Percentiles rank a stretch among this genome's conserved stretches.
phyloP scores from a whole-genome alignment of 2,329 filamentous ascomycete species.

The Fusarium haematococcum region DNA sequence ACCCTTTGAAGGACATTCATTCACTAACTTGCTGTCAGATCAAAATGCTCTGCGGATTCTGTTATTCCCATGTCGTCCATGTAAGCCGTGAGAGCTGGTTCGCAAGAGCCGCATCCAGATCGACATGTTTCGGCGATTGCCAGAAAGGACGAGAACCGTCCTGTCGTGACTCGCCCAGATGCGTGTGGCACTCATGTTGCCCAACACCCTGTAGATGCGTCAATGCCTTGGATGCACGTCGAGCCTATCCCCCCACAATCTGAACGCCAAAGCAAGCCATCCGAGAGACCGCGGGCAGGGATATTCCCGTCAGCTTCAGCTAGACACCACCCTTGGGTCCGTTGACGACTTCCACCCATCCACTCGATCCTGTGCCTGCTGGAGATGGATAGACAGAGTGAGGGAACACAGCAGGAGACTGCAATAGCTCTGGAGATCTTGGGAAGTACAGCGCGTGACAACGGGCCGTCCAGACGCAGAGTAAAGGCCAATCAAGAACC shows the following conservation, averaged over 20 bases:
- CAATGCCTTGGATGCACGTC: slow-evolving; percentile 55
- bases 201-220: slow-evolving; percentile 51
- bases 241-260: slow-evolving; percentile 38
- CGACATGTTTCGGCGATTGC: slow-evolving; percentile 5
- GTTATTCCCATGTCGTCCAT: slow-evolving; percentile 1
- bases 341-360: slow-evolving; percentile 2
- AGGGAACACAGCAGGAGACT: slow-evolving; percentile 18
- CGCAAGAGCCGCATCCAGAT: slow-evolving; percentile 19
- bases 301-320: slow-evolving; percentile 32
- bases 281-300: slow-evolving; percentile 31
- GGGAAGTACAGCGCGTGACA: slow-evolving; percentile 26
- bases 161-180: slow-evolving; percentile 18
- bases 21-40: neutral
- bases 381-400: slow-evolving; percentile 9
- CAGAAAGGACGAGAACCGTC: slow-evolving; percentile 12
- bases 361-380: slow-evolving; percentile 15
- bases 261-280: slow-evolving; percentile 38
- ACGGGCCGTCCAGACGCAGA: slow-evolving; percentile 8
- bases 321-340: neutral
- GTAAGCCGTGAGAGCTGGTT: neutral
- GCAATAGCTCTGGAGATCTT: slow-evolving; percentile 9
- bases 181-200: slow-evolving; percentile 31
- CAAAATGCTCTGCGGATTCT: neutral
- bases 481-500: slow-evolving; percentile 41
- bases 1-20: neutral